Percentiles rank a stretch among this genome's conserved stretches.
Evolutionary conservation across 768 basidiomycete genomes (phyloP).

Genomic region (Gautieria morchelliformis): DNA sequence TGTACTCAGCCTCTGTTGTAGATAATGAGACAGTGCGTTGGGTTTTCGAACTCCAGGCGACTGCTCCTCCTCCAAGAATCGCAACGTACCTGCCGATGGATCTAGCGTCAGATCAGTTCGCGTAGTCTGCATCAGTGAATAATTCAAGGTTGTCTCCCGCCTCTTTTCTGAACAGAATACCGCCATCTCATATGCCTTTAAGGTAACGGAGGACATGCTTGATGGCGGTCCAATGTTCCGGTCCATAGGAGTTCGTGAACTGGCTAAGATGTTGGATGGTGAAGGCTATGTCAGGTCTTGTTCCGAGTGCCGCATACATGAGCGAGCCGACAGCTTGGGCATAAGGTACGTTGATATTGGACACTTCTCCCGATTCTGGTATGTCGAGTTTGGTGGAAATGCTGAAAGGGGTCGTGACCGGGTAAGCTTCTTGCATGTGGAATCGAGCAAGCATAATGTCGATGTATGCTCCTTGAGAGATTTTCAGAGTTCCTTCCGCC

Average conservation of each 20-base stretch:
- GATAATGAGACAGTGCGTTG: conserved; percentile 8
- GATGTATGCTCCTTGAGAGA: conserved; percentile 10
- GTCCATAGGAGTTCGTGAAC: conserved; percentile 14
- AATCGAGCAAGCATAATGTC: conserved; percentile 5
- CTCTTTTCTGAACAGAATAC: background rate
- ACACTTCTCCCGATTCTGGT: background rate
- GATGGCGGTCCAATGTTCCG: conserved; percentile 18
- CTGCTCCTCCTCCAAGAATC: conserved; percentile 8
- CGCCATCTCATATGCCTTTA: conserved; percentile 15
- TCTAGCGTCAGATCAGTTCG: conserved; percentile 11
- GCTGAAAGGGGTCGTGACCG: conserved; percentile 11
- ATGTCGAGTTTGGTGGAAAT: background rate
- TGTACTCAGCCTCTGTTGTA: conserved; percentile 19
- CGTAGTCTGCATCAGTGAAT: conserved; percentile 17
- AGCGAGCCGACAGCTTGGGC: conserved; percentile 19
- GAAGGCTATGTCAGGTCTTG: conserved; percentile 24
- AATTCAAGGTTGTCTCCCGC: background rate
- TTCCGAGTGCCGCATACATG: conserved; percentile 23
- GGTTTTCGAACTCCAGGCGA: conserved; percentile 7
- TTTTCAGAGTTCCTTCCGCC: conserved; percentile 5
- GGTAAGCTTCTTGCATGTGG: background rate
- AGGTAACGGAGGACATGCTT: conserved; percentile 21
- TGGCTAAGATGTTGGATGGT: conserved; percentile 18
- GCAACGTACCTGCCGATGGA: conserved; percentile 16
- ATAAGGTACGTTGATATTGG: conserved; percentile 14